Percentiles rank a stretch among this genome's conserved stretches.
Conservation (phyloP, 23 red algal genomes). For the Chondrus crispus region DNA sequence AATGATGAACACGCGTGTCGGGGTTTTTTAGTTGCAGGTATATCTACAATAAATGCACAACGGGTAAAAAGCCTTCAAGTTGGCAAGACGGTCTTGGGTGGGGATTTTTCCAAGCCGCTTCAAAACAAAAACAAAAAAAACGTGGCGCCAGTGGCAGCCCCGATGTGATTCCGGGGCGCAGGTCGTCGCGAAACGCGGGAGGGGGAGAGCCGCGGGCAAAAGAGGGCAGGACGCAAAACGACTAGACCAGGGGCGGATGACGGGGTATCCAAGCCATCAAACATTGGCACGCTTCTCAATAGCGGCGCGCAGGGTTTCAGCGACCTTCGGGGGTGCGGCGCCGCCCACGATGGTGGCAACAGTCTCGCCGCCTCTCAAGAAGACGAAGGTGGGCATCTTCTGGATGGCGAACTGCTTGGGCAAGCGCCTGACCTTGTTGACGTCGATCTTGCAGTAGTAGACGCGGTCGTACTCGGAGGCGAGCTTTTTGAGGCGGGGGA, state of each 20-base stretch:
- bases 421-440: conserved; percentile 26
- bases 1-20: too few relatives aligned
- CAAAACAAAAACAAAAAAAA: background rate
- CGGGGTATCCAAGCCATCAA: background rate
- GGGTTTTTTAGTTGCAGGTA: too few relatives aligned
- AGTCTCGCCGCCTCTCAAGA: background rate
- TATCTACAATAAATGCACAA: too few relatives aligned
- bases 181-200: background rate
- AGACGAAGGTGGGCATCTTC: conserved; percentile 60
- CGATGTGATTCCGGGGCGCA: background rate
- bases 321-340: background rate
- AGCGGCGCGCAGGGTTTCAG: background rate
- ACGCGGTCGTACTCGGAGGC: background rate
- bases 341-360: conserved; percentile 14
- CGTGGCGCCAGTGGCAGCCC: background rate
- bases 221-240: background rate
- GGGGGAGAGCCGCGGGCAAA: background rate
- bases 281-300: background rate
- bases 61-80: too few relatives aligned
- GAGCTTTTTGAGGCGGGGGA: conserved; percentile 12
- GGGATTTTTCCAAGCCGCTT: too few relatives aligned
- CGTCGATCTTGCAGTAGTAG: conserved; percentile 38
- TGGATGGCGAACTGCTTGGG: conserved; percentile 37
- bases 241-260: background rate
- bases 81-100: too few relatives aligned